phyloP scores from a whole-genome alignment of 1,284 basidiomycete genomes.

The Grifola frondosa region DNA sequence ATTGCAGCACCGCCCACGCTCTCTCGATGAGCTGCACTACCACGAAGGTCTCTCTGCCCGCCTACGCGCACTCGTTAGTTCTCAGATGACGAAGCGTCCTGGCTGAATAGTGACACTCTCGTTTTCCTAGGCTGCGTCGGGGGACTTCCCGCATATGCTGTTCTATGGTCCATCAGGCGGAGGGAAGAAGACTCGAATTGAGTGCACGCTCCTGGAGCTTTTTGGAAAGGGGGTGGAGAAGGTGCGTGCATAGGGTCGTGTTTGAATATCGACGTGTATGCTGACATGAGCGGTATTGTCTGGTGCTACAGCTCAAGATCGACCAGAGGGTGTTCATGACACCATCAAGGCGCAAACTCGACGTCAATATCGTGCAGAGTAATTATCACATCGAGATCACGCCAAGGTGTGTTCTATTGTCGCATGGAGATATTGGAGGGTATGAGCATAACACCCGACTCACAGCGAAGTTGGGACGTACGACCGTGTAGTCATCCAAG shows the following conservation, averaged over 20 bases:
- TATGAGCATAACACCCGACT: no score
- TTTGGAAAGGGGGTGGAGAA: constrained; percentile 95
- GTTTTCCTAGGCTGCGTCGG: constrained; percentile 67
- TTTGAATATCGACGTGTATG: no score
- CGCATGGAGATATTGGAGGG: no score
- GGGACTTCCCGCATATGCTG: constrained; percentile 96
- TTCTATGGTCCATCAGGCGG: constrained; percentile 98
- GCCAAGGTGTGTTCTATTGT: constrained; percentile 76
- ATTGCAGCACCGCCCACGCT: constrained; percentile 80
- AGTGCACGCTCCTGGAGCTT: constrained; percentile 83
- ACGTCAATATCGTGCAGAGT: constrained; percentile 96
- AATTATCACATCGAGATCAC: constrained; percentile 99
- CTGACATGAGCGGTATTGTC: not conserved
- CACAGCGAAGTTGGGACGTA: constrained; percentile 93
- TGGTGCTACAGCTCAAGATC: constrained; percentile 81
- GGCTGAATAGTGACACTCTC: not conserved
- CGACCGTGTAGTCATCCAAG: constrained; percentile 95
- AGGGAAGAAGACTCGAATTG: constrained; percentile 97
- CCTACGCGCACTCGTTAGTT: constrained; percentile 74
- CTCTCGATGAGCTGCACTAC: constrained; percentile 87
- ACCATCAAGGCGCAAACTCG: constrained; percentile 92
- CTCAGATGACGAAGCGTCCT: not conserved
- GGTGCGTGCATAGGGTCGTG: constrained; percentile 41
- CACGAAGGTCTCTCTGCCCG: constrained; percentile 81
- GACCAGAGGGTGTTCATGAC: constrained; percentile 97